Evolutionary conservation across 306 rosid genomes (phyloP).

Genomic region (Leucaena leucocephala): DNA sequence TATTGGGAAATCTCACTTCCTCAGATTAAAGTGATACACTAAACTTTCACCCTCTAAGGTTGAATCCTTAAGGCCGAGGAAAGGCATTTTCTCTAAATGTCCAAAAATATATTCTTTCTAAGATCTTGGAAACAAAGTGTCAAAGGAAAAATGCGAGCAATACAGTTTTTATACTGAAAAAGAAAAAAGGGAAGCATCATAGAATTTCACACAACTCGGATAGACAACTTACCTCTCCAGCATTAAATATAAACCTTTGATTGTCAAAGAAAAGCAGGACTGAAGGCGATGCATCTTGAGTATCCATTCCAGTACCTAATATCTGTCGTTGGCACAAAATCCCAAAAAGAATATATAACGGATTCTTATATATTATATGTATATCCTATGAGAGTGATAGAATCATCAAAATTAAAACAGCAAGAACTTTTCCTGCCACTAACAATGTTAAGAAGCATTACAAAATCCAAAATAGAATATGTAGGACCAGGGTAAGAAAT

Average conservation of each 20-base stretch:
- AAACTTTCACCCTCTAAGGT: background rate
- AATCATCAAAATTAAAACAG: too few relatives aligned
- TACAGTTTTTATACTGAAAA: background rate
- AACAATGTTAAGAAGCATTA: background rate
- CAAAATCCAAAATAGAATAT: background rate
- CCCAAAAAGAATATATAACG: background rate
- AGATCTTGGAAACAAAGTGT: background rate
- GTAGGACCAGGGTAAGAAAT: background rate
- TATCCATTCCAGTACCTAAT: conserved; percentile 91
- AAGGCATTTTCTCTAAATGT: background rate
- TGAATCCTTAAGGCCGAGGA: background rate
- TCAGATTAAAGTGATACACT: background rate
- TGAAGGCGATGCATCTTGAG: conserved; percentile 88
- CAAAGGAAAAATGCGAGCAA: background rate
- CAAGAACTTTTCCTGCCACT: too few relatives aligned
- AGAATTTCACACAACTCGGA: conserved; percentile 20
- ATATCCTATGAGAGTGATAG: too few relatives aligned
- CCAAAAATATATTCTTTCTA: background rate
- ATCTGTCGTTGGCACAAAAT: conserved; percentile 44
- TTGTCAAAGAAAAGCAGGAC: conserved; percentile 89
- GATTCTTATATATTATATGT: too few relatives aligned
- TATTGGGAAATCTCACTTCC: background rate
- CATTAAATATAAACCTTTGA: conserved; percentile 84
- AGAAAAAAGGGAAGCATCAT: background rate
- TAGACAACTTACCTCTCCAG: conserved; percentile 69